Percentiles rank a stretch among this genome's conserved stretches.
phyloP scores from a whole-genome alignment of 441 rosid species.

The Jatropha podagrica region DNA sequence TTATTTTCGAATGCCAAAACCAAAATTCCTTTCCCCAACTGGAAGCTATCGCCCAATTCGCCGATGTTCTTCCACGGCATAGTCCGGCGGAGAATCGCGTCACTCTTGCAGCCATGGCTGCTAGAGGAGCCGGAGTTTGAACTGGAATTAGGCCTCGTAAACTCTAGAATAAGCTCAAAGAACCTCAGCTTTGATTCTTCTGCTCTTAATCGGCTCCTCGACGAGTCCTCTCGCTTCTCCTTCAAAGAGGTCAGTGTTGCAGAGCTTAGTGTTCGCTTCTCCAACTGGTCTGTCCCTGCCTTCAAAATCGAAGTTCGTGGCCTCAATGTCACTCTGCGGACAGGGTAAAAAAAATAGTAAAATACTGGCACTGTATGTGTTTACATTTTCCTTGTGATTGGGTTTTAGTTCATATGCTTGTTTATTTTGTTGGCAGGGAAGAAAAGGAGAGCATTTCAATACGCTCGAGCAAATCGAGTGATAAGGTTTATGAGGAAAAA shows the following conservation, averaged over 20 bases:
- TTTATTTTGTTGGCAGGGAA: constrained; percentile 30
- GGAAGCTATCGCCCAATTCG: constrained; percentile 23
- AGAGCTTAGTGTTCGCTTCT: constrained; percentile 48
- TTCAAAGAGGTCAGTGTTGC: constrained; percentile 57
- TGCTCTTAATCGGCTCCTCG: constrained; percentile 49
- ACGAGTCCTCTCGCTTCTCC: constrained; percentile 36
- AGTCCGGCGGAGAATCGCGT: constrained; percentile 52
- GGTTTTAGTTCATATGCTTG: constrained; percentile 15
- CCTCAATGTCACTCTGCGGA: constrained; percentile 48
- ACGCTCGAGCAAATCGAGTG: constrained; percentile 30
- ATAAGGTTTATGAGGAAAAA: constrained; percentile 37
- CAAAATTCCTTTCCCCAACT: constrained; percentile 16
- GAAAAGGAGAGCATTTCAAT: constrained; percentile 41
- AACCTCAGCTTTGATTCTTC: constrained; percentile 52
- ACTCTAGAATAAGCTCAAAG: constrained; percentile 42
- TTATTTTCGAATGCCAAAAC: constrained; percentile 25
- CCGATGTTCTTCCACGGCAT: constrained; percentile 47
- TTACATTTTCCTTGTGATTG: neutral
- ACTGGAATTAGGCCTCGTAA: constrained; percentile 57
- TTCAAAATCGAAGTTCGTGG: constrained; percentile 61
- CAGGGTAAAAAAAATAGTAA: constrained; percentile 39
- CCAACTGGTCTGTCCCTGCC: constrained; percentile 78
- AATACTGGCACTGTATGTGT: constrained; percentile 1
- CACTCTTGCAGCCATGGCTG: constrained; percentile 70
- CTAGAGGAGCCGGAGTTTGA: constrained; percentile 62